phyloP scores from a whole-genome alignment of 768 basidiomycete genomes.

The Kwoniella shandongensis region DNA sequence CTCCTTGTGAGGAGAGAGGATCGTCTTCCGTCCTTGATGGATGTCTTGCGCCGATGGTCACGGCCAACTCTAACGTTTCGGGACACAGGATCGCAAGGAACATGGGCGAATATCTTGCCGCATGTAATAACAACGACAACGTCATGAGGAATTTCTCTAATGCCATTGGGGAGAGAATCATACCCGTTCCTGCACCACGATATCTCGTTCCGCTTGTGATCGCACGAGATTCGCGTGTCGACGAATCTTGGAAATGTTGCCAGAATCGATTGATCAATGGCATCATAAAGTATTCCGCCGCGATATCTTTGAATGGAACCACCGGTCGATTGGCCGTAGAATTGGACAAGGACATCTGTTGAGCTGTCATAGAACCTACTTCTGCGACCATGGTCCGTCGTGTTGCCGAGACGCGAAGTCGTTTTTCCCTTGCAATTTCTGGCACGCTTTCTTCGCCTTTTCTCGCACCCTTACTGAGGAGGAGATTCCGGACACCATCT shows the following conservation, averaged over 20 bases:
- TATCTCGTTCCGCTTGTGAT: conserved; percentile 57
- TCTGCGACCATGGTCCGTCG: conserved; percentile 32
- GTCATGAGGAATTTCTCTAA: conserved; percentile 75
- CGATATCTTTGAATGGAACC: conserved; percentile 61
- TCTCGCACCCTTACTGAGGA: conserved; percentile 65
- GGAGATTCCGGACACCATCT: conserved; percentile 63
- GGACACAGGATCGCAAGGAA: conserved; percentile 82
- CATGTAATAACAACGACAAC: conserved; percentile 75
- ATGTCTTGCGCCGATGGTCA: conserved; percentile 68
- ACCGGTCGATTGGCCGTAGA: conserved; percentile 18
- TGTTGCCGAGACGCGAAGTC: conserved; percentile 61
- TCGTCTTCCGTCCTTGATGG: conserved; percentile 41
- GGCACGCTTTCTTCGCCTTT: conserved; percentile 62
- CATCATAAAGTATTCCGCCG: conserved; percentile 82
- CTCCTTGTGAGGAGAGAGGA: conserved; percentile 9
- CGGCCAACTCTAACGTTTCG: conserved; percentile 75
- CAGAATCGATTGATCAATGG: conserved; percentile 94
- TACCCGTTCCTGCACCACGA: conserved; percentile 72
- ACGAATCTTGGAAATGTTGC: conserved; percentile 84
- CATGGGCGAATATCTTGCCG: conserved; percentile 72
- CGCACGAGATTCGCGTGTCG: conserved; percentile 67
- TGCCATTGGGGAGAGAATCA: conserved; percentile 75
- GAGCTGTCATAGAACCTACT: conserved; percentile 23
- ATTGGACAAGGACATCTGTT: conserved; percentile 20
- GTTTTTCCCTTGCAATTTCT: conserved; percentile 69